These are phyloP conservation scores for Logfia minima DNA, from an alignment of 129 eudicot species.

Conservation along the genomic window DNA sequence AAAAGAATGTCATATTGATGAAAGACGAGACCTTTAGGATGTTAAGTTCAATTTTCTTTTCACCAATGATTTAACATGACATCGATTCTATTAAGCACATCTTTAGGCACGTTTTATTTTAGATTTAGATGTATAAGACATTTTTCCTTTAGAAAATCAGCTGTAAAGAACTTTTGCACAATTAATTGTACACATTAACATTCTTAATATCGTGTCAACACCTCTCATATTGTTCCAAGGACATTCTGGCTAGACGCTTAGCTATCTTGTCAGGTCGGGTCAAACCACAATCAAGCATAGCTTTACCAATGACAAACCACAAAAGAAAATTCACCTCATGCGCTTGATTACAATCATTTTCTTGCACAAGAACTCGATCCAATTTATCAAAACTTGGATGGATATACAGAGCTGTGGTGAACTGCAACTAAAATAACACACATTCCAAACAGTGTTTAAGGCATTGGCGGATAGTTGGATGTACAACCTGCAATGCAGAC, in stretches of 20 bases:
- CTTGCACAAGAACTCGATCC: constrained; percentile 8
- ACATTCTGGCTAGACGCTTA: constrained; percentile 6
- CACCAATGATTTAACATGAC: too few relatives aligned
- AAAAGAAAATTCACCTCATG: neutral
- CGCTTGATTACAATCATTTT: constrained; percentile 7
- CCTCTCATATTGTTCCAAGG: neutral
- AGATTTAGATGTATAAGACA: too few relatives aligned
- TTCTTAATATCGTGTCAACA: neutral
- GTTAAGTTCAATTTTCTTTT: neutral
- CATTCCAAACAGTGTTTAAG: neutral
- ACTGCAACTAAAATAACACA: neutral
- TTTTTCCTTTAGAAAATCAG: neutral
- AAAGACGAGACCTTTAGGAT: neutral
- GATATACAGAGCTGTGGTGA: constrained; percentile 4
- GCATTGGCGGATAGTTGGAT: neutral
- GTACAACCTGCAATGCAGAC: constrained; percentile 15
- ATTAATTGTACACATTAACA: neutral
- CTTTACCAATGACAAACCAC: neutral
- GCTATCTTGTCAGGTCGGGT: neutral
- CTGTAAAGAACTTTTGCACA: neutral
- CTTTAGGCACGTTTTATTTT: too few relatives aligned
- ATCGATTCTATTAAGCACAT: too few relatives aligned
- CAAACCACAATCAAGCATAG: constrained; percentile 1
- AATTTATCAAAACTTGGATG: neutral
- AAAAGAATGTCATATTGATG: neutral